Conservation (phyloP, 495 filamentous ascomycete species). For the Aspergillus bridgeri region DNA sequence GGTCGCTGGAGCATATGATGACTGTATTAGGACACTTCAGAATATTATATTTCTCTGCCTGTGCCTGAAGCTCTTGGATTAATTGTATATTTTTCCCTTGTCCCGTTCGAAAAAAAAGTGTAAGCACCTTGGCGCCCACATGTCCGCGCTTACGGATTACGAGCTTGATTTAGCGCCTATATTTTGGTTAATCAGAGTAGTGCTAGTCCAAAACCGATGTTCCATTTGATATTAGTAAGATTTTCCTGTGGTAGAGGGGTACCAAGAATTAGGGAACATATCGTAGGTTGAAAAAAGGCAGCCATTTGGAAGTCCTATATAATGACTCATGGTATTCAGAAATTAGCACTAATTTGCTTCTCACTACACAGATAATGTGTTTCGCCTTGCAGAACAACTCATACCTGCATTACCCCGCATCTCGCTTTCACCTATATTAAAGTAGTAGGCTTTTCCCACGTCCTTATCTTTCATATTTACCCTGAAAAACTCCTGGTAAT, state of each 20-base stretch:
- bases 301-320: too few species aligned
- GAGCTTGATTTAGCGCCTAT: background rate
- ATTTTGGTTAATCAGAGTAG: conserved; percentile 3
- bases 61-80: too few species aligned
- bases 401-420: background rate
- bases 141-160: conserved; percentile 4
- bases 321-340: background rate
- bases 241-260: too few species aligned
- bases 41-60: too few species aligned
- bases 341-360: background rate
- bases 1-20: conserved; percentile 3
- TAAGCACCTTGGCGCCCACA: conserved; percentile 8
- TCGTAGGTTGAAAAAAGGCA: too few species aligned
- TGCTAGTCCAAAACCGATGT: background rate
- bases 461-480: background rate
- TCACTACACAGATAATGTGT: background rate
- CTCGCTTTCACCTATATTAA: background rate
- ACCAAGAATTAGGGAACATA: too few species aligned
- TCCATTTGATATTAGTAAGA: too few species aligned
- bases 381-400: background rate
- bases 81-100: too few species aligned
- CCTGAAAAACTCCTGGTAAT: background rate
- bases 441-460: background rate
- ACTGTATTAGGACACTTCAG: too few species aligned
- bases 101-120: conserved; percentile 5